Evolutionary conservation across 805 yeast species (phyloP), one percentile per base, ranked within the genome.

Genomic region (Cyberlindnera maritima): DNA sequence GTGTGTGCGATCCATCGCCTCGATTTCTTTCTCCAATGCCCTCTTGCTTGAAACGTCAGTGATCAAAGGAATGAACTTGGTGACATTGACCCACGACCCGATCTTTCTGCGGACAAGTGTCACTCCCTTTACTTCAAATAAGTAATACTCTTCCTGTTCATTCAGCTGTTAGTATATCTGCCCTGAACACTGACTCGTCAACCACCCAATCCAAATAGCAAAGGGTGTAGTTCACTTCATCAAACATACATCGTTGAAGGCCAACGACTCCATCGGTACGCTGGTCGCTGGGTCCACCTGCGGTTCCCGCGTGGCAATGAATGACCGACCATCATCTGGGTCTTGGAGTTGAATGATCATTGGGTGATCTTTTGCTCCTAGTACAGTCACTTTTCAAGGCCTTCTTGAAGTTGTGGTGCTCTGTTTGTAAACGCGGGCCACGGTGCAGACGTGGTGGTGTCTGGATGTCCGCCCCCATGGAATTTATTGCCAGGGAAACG

Each of bases 401-500:
- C 32, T 29, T 29, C 15, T n/a, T n/a, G n/a, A n/a, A n/a, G n/a
- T n/a, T n/a, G n/a, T n/a, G 32, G 7, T 29, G 32, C 7, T 4
- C 15, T 25, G 10, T n/a, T 35, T n/a, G 25, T 32, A 19, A 7
- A 8, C 17, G 17, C 35, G 19, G n/a, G n/a, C n/a, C n/a, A 13
- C 19, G 21, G 9, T n/a, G n/a, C 6, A 20, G n/a, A n/a, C n/a
- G n/a, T 35, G 5, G 36, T 29, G 48, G 48, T 44, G 48, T 40
- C 23, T 36, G 37, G 48, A 18, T 44, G 40, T 35, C n/a, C n/a
- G n/a, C n/a, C n/a, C n/a, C n/a, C n/a, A n/a, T n/a, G n/a, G n/a
- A n/a, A n/a, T n/a, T n/a, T n/a, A 29, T 44, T 41, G 39, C 52
- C 52, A 37, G 46, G 52, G 48, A 48, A 48, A 47, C 50, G 47